Conservation (phyloP, 192 early-diverging fungal genomes). For the Coemansia aciculifera region DNA sequence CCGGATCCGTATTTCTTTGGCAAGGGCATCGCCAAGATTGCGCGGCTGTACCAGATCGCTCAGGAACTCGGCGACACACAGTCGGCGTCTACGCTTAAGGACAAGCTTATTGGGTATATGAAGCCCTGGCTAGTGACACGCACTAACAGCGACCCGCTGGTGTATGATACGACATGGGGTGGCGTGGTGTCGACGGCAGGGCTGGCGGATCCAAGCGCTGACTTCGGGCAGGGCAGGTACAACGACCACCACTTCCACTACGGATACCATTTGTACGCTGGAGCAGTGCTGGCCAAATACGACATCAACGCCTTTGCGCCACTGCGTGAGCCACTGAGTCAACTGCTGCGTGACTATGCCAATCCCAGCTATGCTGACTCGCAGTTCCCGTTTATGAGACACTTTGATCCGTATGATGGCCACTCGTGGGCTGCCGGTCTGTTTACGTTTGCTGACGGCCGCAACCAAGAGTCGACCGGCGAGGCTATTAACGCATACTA, state of each 20-base stretch:
- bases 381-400: slow-evolving; percentile 58
- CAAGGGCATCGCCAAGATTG: slow-evolving; percentile 52
- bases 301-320: slow-evolving; percentile 35
- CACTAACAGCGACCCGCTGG: slow-evolving; percentile 45
- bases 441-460: slow-evolving; percentile 51
- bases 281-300: slow-evolving; percentile 54
- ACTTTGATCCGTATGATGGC: slow-evolving; percentile 63
- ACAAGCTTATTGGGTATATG: slow-evolving; percentile 17
- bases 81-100: slow-evolving; percentile 11
- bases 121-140: slow-evolving; percentile 39
- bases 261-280: slow-evolving; percentile 59
- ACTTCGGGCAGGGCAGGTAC: slow-evolving; percentile 60
- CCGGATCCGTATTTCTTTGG: slow-evolving; percentile 59
- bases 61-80: slow-evolving; percentile 40
- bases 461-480: slow-evolving; percentile 58
- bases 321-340: slow-evolving; percentile 31
- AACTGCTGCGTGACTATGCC: slow-evolving; percentile 61
- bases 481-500: slow-evolving; percentile 63
- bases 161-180: slow-evolving; percentile 56
- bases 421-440: slow-evolving; percentile 68
- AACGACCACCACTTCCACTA: slow-evolving; percentile 68
- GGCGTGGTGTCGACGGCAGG: slow-evolving; percentile 50
- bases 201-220: slow-evolving; percentile 28
- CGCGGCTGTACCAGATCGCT: slow-evolving; percentile 56
- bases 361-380: slow-evolving; percentile 49